phyloP scores from a whole-genome alignment of 2,329 filamentous ascomycete genomes.

The Diaporthe ilicicola region DNA sequence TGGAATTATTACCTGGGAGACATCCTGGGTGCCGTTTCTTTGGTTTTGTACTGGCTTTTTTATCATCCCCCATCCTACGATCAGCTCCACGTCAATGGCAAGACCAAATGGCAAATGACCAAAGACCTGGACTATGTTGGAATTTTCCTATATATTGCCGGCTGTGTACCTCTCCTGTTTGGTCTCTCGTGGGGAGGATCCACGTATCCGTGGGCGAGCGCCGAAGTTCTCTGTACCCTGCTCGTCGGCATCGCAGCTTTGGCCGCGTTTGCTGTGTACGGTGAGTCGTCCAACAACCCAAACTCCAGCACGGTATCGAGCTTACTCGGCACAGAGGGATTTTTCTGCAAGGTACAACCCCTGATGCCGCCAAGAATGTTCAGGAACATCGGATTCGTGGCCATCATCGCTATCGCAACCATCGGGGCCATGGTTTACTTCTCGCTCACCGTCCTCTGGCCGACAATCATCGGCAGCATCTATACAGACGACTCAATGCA shows the following conservation, averaged over 20 bases:
- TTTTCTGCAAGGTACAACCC: constrained; percentile 46
- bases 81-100: constrained; percentile 50
- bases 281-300: constrained; percentile 42
- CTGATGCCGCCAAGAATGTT: constrained; percentile 55
- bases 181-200: constrained; percentile 54
- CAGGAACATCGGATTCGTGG: constrained; percentile 49
- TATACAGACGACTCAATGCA: constrained; percentile 48
- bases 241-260: constrained; percentile 49
- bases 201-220: constrained; percentile 52
- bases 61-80: constrained; percentile 57
- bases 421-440: constrained; percentile 56
- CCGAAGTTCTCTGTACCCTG: constrained; percentile 46
- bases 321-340: constrained; percentile 42
- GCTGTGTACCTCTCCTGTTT: constrained; percentile 35
- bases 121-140: constrained; percentile 56
- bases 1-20: constrained; percentile 9
- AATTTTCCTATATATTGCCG: constrained; percentile 38
- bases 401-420: constrained; percentile 48
- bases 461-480: constrained; percentile 50
- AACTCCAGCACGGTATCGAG: background rate
- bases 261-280: constrained; percentile 41
- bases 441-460: constrained; percentile 54
- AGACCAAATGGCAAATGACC: constrained; percentile 47
- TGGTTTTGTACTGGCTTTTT: constrained; percentile 51
- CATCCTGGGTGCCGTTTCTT: constrained; percentile 37